Evolutionary conservation across 140 eudicot genomes (phyloP).

Genomic region (Erigeron philadelphicus): DNA sequence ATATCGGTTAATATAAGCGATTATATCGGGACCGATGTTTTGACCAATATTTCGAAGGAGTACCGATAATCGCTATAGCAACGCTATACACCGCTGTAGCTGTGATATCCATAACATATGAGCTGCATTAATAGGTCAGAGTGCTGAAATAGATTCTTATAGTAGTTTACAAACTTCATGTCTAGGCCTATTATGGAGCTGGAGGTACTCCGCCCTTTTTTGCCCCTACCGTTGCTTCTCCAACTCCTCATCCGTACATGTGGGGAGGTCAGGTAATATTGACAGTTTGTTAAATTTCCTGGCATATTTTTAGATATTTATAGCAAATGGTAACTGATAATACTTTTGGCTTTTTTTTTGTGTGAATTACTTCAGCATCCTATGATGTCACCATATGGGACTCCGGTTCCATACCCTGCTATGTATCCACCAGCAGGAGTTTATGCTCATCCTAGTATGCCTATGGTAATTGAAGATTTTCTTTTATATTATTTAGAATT

Average conservation of each 20-base stretch:
- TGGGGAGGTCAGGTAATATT: constrained; percentile 87
- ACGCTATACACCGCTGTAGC: too few species aligned
- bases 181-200: constrained; percentile 80
- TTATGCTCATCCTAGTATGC: constrained; percentile 75
- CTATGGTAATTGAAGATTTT: constrained; percentile 39
- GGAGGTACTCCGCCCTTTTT: constrained; percentile 79
- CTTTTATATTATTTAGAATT: constrained; percentile 14
- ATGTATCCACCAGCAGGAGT: constrained; percentile 78
- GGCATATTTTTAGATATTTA: not conserved
- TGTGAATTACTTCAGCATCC: constrained; percentile 55
- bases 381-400: constrained; percentile 81
- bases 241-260: constrained; percentile 80
- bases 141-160: constrained; percentile 13
- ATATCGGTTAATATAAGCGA: too few species aligned
- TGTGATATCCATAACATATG: not conserved
- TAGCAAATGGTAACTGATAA: constrained; percentile 20
- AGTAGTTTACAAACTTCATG: constrained; percentile 19
- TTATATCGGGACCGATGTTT: too few species aligned
- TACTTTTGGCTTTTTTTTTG: constrained; percentile 17
- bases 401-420: constrained; percentile 88
- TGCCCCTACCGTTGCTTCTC: constrained; percentile 79
- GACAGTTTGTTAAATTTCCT: not conserved
- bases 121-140: constrained; percentile 6
- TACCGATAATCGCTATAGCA: too few species aligned
- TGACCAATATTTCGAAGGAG: too few species aligned